Percentiles rank a stretch among this genome's conserved stretches.
These are phyloP conservation scores for Cystoderma amianthinum DNA, from an alignment of 768 basidiomycete genomes.

Conservation along the genomic window DNA sequence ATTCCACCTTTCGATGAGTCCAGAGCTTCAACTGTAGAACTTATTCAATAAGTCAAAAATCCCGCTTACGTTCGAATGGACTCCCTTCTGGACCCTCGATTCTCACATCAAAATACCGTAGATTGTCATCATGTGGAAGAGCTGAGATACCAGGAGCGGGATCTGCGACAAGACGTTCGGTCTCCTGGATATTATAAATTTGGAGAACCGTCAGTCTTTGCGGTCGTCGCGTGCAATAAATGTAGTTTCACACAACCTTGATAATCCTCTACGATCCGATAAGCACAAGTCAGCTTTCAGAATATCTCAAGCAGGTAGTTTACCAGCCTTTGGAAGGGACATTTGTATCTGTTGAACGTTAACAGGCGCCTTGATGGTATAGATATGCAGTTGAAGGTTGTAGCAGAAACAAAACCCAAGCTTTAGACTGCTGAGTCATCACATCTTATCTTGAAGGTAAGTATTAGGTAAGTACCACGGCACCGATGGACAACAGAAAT, in stretches of 20 bases:
- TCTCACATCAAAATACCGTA: constrained; percentile 97
- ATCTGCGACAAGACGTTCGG: constrained; percentile 92
- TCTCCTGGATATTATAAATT: constrained; percentile 94
- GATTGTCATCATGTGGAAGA: constrained; percentile 91
- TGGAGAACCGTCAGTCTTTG: constrained; percentile 1
- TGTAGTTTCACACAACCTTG: constrained; percentile 27
- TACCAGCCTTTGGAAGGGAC: constrained; percentile 57
- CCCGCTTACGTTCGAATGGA: constrained; percentile 70
- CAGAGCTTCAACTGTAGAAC: too few relatives aligned
- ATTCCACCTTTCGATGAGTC: constrained; percentile 27
- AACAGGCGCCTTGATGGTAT: too few relatives aligned
- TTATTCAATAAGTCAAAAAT: not conserved
- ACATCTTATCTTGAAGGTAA: too few relatives aligned
- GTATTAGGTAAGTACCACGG: too few relatives aligned
- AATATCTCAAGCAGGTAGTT: too few relatives aligned
- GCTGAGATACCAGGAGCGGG: constrained; percentile 98
- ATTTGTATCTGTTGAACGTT: too few relatives aligned
- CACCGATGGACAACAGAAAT: too few relatives aligned
- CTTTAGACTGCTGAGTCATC: too few relatives aligned
- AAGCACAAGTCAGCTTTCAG: constrained; percentile 4
- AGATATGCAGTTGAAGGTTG: too few relatives aligned
- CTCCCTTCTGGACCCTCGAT: constrained; percentile 93
- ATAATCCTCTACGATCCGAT: constrained; percentile 38
- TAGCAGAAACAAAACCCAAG: too few relatives aligned
- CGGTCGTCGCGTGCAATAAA: not conserved